Conservation (phyloP, 768 basidiomycete genomes). For the Kondoa malvinella region DNA sequence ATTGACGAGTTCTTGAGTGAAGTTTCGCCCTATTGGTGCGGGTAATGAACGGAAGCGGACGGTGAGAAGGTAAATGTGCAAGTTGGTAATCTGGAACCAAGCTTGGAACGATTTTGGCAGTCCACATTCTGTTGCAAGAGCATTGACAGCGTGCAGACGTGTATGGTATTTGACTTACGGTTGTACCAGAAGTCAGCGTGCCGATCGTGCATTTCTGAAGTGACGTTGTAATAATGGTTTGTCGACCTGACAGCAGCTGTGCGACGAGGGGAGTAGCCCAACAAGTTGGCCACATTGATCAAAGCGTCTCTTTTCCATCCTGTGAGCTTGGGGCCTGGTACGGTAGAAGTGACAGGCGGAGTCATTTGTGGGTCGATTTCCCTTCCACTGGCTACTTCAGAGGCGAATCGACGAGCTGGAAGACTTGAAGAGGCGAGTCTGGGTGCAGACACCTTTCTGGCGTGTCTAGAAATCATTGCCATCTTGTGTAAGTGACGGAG, state of each 20-base stretch:
- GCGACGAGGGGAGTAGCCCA: conserved; percentile 35
- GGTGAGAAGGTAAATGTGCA: conserved; percentile 80
- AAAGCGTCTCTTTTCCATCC: conserved; percentile 4
- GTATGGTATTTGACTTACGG: conserved; percentile 29
- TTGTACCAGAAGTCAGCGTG: conserved; percentile 36
- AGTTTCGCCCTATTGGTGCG: conserved; percentile 44
- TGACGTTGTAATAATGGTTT: conserved; percentile 34
- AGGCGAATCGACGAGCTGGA: not conserved
- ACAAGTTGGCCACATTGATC: conserved; percentile 30
- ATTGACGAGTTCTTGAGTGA: conserved; percentile 69
- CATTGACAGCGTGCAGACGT: not conserved
- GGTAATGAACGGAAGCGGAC: conserved; percentile 75
- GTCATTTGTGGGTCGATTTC: not conserved
- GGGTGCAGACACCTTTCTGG: too few species aligned
- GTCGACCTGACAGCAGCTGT: conserved; percentile 36
- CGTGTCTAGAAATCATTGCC: too few species aligned
- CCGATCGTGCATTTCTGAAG: conserved; percentile 33
- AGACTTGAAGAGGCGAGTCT: not conserved
- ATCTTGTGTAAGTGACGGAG: too few species aligned
- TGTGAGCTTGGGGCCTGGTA: not conserved
- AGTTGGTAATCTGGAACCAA: conserved; percentile 84
- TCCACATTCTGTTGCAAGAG: conserved; percentile 47
- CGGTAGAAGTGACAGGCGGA: not conserved
- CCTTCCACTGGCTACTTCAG: not conserved
- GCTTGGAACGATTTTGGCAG: conserved; percentile 89